Evolutionary conservation across 2,329 filamentous ascomycete genomes (phyloP), one percentile per base, ranked within the genome.

Genomic region (Microthyrium microscopicum): DNA sequence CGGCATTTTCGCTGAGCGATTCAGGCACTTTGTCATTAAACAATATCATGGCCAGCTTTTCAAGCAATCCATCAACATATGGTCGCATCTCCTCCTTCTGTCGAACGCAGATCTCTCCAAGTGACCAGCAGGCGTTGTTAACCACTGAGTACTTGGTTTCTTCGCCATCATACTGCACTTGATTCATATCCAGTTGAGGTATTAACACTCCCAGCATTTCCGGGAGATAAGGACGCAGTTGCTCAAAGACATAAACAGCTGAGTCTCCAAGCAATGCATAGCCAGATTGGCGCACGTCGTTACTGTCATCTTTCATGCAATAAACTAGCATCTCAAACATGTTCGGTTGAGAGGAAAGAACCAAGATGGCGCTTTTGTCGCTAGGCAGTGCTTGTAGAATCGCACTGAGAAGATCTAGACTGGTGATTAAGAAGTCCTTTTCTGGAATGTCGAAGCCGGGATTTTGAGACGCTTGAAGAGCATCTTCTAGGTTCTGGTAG

Each of bases 41-140:
- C 44, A 95, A 72, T 44, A 95, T 94, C 35, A 77, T 70, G 25
- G 83, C 69, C 19, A 91, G 71, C 25, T 78, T 73, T 40, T 77
- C 68, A 38, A 92, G 73, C 12, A 98, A 61, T 40, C 78, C 70
- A 16, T 80, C 73, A 7, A 84, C 69, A 50, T 78, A 93, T 1
- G 77, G 77, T 1, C 66, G 66, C 71, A 94, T 80, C 34, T 68
- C 72, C 20, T 64, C 61, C 40, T 75, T 72, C 50, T 80, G 68
- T 40, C 82, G 75, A 54, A 93, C 74, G 12, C 84, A 73, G 40
- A 95, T 89, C 60, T 98, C 89, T 26, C 89, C 89, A 17, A 75
- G 76, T 5, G 85, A 91, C 89, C 89, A 98, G 59, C 87, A 95
- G 16, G 89, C 87, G 51, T 98, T 98, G 66, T 95, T 98, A 39